Percentiles rank a stretch among this genome's conserved stretches.
phyloP scores from a whole-genome alignment of 108 stramenopile genomes.

The Cyclotella sp. region DNA sequence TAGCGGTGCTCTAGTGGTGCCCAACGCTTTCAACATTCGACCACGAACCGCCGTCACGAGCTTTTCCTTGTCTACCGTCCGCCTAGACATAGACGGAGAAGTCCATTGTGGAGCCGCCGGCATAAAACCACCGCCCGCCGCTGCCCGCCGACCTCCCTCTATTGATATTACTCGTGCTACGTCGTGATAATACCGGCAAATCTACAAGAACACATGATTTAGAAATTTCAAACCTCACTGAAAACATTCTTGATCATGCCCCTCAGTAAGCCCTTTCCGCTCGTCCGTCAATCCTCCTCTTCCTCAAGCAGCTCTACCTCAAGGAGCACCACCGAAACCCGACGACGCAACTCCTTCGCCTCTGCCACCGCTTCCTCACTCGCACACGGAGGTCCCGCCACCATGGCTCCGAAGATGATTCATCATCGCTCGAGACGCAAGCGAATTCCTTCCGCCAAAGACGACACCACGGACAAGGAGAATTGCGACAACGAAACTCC shows the following conservation, averaged over 20 bases:
- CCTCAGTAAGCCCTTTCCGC: neutral
- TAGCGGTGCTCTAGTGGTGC: too few species aligned
- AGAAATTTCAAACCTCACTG: neutral
- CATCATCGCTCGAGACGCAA: neutral
- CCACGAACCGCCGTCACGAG: neutral
- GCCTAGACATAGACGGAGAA: neutral
- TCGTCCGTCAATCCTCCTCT: neutral
- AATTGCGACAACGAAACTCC: neutral
- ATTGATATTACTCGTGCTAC: too few species aligned
- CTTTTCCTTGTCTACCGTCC: neutral
- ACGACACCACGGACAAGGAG: neutral
- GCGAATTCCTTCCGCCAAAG: neutral
- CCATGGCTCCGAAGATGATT: conserved; percentile 9
- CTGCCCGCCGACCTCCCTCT: neutral
- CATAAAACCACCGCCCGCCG: neutral
- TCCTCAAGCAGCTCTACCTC: neutral
- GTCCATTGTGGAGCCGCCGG: neutral
- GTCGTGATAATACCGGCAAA: neutral
- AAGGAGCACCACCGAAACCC: neutral
- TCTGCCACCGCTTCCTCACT: conserved; percentile 16
- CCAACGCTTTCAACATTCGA: neutral
- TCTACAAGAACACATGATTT: neutral
- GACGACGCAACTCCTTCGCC: conserved; percentile 20
- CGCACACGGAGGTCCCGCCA: conserved; percentile 15
- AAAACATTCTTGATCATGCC: neutral